Evolutionary conservation across 139 green algal genomes (phyloP).

Genomic region (Chlamydomonas asymmetrica): DNA sequence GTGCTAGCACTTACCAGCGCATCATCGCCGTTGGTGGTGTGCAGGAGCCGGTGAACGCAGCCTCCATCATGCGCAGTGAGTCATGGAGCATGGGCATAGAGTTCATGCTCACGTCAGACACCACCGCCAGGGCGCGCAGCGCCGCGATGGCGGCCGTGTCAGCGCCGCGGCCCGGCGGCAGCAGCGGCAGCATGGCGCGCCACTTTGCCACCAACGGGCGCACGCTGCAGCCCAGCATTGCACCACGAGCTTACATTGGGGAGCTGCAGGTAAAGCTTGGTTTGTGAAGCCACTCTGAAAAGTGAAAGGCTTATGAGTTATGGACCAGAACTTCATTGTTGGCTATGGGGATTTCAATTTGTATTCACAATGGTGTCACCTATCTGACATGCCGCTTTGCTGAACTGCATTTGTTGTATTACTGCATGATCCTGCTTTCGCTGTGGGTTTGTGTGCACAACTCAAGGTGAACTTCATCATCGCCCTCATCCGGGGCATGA

Average conservation of each 20-base stretch:
- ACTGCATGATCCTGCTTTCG: too few species aligned
- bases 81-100: slow-evolving; percentile 40
- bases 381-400: too few species aligned
- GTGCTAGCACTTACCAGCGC: background rate
- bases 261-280: slow-evolving; percentile 35
- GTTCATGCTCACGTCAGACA: slow-evolving; percentile 26
- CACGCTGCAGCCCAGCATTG: slow-evolving; percentile 6
- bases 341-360: too few species aligned
- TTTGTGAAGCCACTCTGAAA: too few species aligned
- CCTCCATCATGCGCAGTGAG: slow-evolving; percentile 31
- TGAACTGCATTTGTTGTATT: too few species aligned
- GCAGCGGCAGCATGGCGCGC: too few species aligned
- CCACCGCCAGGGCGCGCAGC: background rate
- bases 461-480: slow-evolving; percentile 42
- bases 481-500: slow-evolving; percentile 30
- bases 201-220: background rate
- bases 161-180: too few species aligned
- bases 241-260: slow-evolving; percentile 38
- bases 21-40: slow-evolving; percentile 1
- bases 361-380: too few species aligned
- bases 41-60: slow-evolving; percentile 55
- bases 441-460: too few species aligned
- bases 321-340: background rate
- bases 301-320: background rate
- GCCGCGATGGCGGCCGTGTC: too few species aligned